Evolutionary conservation across 257 asterid species (phyloP), one percentile per base, ranked within the genome.

Genomic region (Solanum lignicaule): DNA sequence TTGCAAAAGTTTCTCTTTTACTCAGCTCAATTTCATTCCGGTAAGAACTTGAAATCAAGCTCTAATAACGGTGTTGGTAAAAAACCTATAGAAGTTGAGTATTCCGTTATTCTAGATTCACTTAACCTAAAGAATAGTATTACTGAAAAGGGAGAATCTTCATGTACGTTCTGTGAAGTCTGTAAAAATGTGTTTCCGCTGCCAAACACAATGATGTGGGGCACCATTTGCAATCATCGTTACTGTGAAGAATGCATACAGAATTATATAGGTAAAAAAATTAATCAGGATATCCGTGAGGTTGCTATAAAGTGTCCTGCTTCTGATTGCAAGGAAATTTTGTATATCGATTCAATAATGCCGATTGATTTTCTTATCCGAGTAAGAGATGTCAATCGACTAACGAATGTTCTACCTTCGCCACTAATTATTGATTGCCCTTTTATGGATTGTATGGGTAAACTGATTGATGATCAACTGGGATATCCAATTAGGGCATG

Each of bases 181-280:
- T 89, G 91, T 38, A 32, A 48, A 16, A 85, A 89, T 36, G 74
- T 60, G 2, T 75, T 62, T 69, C 29, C 87, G 8, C 25, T 58
- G 12, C 6, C 76, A 5, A 35, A 32, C 1, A 43, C n/a, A 2
- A 27, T 84, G 31, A 9, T 14, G 11, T 35, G 9, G 0, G 87
- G 68, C 81, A 48, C 12, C 18, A 43, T n/a, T 3, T 87, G 89
- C 11, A 10, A 8, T 15, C 89, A 89, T 39, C 3, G 2, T 27
- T 89, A n/a, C 46, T 84, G 89, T 78, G 14, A 33, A 7, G 89
- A 75, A 35, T 89, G 89, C 81, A 14, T 87, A 9, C 31, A 2
- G 1, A 32, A 27, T 6, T 68, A 87, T 60, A 5, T 87, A 2
- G 7, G 7, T 3, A 55, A n/a, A 32, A 62, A 74, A 5, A 20